Evolutionary conservation across 2,329 filamentous ascomycete species (phyloP).

Genomic region (Trichoderma asperellum): DNA sequence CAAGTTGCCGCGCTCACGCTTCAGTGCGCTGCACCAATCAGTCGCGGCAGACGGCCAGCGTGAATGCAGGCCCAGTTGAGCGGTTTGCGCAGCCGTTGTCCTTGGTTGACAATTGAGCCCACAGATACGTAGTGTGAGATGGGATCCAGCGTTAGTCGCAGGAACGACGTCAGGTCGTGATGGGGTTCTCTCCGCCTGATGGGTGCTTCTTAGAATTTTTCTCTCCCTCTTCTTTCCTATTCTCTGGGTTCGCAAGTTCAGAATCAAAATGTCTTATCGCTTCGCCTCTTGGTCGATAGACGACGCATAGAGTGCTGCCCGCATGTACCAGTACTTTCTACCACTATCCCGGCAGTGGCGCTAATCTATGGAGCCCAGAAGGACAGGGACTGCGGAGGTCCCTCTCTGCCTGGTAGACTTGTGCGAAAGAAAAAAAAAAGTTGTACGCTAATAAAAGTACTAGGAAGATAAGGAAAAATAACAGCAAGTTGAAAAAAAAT

Average conservation of each 20-base stretch:
- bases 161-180: background rate
- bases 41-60: constrained; percentile 12
- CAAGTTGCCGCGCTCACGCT: constrained; percentile 27
- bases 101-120: background rate
- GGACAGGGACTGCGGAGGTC: constrained; percentile 12
- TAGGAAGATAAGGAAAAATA: background rate
- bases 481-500: background rate
- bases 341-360: constrained; percentile 28
- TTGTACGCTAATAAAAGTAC: background rate
- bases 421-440: background rate
- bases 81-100: background rate
- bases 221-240: background rate
- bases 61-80: constrained; percentile 20
- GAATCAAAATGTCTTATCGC: constrained; percentile 3
- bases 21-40: constrained; percentile 22
- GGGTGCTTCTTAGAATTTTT: background rate
- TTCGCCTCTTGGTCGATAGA: background rate
- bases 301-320: background rate
- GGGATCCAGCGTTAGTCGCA: background rate
- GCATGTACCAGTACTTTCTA: constrained; percentile 6
- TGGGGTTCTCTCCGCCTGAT: background rate
- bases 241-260: background rate
- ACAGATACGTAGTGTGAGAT: background rate
- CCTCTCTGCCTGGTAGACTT: background rate
- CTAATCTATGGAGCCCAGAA: constrained; percentile 32